These are phyloP conservation scores for Myrmaecium sp. DNA, from an alignment of 2,329 filamentous ascomycete species.

Conservation along the genomic window DNA sequence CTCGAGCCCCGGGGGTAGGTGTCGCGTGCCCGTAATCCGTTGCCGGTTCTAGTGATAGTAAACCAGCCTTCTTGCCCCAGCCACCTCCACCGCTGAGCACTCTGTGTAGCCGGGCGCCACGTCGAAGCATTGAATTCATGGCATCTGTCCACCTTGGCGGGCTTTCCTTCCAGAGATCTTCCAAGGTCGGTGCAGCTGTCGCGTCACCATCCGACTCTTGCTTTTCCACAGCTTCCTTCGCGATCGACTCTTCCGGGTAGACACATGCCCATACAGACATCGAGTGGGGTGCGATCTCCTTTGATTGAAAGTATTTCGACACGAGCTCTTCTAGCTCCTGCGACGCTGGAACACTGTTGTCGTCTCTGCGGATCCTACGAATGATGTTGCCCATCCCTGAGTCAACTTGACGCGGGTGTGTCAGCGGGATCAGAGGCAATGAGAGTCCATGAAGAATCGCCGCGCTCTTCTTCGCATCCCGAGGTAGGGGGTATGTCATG, in stretches of 20 bases:
- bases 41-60: constrained; percentile 69
- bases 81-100: constrained; percentile 66
- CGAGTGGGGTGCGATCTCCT: constrained; percentile 24
- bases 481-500: constrained; percentile 6
- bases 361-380: constrained; percentile 35
- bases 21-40: no score
- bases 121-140: constrained; percentile 5
- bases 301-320: constrained; percentile 35
- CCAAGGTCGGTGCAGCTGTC: neutral
- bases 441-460: constrained; percentile 11
- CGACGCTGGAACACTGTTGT: constrained; percentile 42
- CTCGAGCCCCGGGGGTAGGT: no score
- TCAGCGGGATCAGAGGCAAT: constrained; percentile 46
- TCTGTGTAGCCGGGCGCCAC: constrained; percentile 26
- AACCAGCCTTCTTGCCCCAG: constrained; percentile 65
- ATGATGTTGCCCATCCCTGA: constrained; percentile 67
- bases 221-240: no score
- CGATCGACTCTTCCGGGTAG: constrained; percentile 30
- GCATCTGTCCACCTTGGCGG: neutral
- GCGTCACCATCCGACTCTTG: neutral
- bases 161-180: neutral
- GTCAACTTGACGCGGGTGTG: constrained; percentile 42
- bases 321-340: constrained; percentile 53
- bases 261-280: constrained; percentile 61
- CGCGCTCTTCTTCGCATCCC: constrained; percentile 3